These are phyloP conservation scores for Adansonia gregorii DNA, from an alignment of 441 rosid genomes.

Conservation along the genomic window DNA sequence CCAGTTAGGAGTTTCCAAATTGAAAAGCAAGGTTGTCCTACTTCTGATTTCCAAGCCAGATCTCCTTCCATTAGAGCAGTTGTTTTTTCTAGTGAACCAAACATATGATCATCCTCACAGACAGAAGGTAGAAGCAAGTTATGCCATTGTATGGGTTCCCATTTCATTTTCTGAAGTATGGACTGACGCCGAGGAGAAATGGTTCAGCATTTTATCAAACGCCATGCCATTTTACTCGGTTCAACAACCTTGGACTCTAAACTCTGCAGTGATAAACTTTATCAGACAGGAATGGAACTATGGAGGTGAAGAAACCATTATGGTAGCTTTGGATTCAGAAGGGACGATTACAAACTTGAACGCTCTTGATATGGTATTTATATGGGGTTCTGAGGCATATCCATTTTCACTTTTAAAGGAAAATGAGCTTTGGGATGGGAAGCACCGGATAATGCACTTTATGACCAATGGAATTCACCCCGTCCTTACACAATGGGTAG, in stretches of 20 bases:
- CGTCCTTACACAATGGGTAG: conserved; percentile 57
- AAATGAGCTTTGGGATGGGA: conserved; percentile 66
- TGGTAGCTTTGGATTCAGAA: conserved; percentile 61
- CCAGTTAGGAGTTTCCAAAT: conserved; percentile 60
- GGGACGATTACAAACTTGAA: conserved; percentile 61
- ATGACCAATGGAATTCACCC: conserved; percentile 61
- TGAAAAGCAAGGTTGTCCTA: conserved; percentile 62
- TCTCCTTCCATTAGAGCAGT: conserved; percentile 52
- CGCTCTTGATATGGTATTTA: conserved; percentile 68
- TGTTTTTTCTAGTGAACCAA: conserved; percentile 65
- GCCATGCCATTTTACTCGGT: conserved; percentile 72
- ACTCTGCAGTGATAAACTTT: conserved; percentile 49
- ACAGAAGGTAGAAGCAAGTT: conserved; percentile 42
- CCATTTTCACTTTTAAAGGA: conserved; percentile 74
- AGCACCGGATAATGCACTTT: conserved; percentile 56
- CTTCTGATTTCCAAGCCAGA: conserved; percentile 67
- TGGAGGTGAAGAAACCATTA: conserved; percentile 47
- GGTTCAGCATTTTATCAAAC: conserved; percentile 48
- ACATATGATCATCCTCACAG: conserved; percentile 50
- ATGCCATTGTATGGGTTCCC: conserved; percentile 70
- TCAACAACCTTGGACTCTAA: conserved; percentile 54
- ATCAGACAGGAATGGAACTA: conserved; percentile 62
- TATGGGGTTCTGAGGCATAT: conserved; percentile 76
- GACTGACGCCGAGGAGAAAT: conserved; percentile 54
- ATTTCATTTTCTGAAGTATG: conserved; percentile 52